phyloP scores from a whole-genome alignment of 768 basidiomycete species.

The Boletus vermiculosoides region DNA sequence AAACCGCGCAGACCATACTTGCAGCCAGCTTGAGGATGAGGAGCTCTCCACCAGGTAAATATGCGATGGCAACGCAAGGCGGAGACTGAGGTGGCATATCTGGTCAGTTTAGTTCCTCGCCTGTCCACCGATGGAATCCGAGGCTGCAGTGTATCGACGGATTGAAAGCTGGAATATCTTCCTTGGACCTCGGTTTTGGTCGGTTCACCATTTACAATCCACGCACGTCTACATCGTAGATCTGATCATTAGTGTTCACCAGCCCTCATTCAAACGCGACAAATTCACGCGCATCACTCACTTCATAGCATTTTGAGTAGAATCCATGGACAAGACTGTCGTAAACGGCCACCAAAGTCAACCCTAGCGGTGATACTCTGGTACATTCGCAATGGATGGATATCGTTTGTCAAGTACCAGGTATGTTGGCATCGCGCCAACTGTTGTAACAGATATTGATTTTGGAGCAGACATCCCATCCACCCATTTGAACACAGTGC shows the following conservation, averaged over 20 bases:
- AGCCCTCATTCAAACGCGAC: neutral
- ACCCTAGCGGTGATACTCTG: neutral
- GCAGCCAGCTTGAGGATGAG: neutral
- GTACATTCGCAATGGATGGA: neutral
- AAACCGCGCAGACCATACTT: neutral
- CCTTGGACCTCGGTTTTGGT: neutral
- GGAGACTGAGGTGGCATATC: neutral
- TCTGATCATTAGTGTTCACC: neutral
- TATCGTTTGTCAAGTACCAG: neutral
- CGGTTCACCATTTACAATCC: neutral
- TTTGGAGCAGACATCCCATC: neutral
- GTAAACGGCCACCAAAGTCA: neutral
- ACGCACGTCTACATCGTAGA: neutral
- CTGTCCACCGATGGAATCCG: neutral
- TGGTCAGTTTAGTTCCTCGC: neutral
- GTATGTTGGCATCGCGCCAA: neutral
- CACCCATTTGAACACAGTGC: neutral
- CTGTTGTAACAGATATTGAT: neutral
- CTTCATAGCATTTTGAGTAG: neutral
- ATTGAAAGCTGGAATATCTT: neutral
- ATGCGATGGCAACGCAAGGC: neutral
- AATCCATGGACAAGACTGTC: neutral
- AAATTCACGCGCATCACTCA: neutral
- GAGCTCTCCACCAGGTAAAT: too few relatives aligned
- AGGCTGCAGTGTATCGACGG: too few relatives aligned